Base-by-base conservation (phyloP, 176 grass and related monocot species). In the Oryza glumipatula region DNA sequence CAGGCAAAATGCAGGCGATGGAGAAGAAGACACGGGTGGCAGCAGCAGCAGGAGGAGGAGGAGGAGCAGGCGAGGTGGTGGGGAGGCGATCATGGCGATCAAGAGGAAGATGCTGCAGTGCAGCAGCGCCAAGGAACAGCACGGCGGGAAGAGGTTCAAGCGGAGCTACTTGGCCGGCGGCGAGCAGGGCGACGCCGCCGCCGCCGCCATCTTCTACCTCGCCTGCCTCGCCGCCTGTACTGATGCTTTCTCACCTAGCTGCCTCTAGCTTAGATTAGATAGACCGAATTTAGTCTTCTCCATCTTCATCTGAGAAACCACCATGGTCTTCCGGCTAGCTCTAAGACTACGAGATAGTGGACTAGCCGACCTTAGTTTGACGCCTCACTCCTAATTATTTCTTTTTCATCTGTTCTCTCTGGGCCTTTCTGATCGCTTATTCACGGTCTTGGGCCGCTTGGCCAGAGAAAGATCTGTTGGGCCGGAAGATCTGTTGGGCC, bases 131-230 rank as follows among this genome's bases (percentile, higher is more conserved):
- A 80, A 68, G 33, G 81, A 67, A 1, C 84, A 80, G 4, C 54
- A 56, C 0, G 52, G 17, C 0, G 52, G 17, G 16, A 45, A 39
- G 14, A 77, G 76, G 51, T 93, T 90, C 78, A 93, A 93, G 88
- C 74, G 88, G 32, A 87, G 85, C 68, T 85, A 84, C 88, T 30
- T 84, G 60, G 74, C 80, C 17, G 10, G 41, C 74, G 82, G 80
- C 19, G 24, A 30, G 23, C 49, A 45, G 44, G 47, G 48, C 35
- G 83, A 47, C 9, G 87, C 70, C 35, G 85, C 17, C 8, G 22
- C 78, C 26, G 77, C 83, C 65, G 80, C 78, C 45, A 73, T 72
- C 71, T 85, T 93, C 82, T 86, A 90, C 77, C 54, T 93, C 21
- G 88, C 78, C 26, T 93, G 91, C 78, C 14, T 93, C 54, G 17